Base-by-base conservation (phyloP, 1,139 yeast genomes). In the Hyphopichia khmerensis region DNA sequence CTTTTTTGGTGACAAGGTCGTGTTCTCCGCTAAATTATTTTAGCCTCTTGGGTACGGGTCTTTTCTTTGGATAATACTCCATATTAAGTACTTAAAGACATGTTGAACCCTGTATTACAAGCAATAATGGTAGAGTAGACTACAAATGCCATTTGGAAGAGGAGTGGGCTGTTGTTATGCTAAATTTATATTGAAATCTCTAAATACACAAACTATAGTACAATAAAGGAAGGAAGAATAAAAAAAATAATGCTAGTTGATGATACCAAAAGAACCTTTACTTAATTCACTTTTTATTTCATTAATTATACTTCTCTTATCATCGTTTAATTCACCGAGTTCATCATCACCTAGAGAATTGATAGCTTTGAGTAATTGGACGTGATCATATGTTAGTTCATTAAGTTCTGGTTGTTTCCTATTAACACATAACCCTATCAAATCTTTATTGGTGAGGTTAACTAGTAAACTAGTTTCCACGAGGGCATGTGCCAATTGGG, bases 401-500 rank as follows among this genome's bases (percentile, higher is more conserved):
- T 82, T 65, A 54, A 82, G 67, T 5, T 60, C 67, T 1, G 60
- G 60, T 35, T 56, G 59, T 16, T 53, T 56, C 33, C 67, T 59
- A 47, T 70, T 72, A 35, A 72, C 57, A 17, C 74, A 63, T 35
- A 67, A 55, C 42, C 70, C 77, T 6, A 86, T 73, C 16, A 79
- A 75, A 11, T 76, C 79, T n/a, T 79, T 77, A 40, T 73, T 77
- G 9, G 82, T 74, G 8, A 79, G 62, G 29, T 82, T 83, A 55
- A 82, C 67, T 42, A 85, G 65, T 45, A 90, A 64, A 43, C 88
- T 66, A 1, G 86, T 75, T 56, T 91, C 97, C 5, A 91, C 88
- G 30, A 90, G 68, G 0, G 96, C 95, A 57, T 85, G 89, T 1
- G 88, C 71, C 41, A 91, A 67, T 53, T 88, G 96, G 0, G 96